phyloP scores from a whole-genome alignment of 2,329 filamentous ascomycete species.

The Colletotrichum tabaci region DNA sequence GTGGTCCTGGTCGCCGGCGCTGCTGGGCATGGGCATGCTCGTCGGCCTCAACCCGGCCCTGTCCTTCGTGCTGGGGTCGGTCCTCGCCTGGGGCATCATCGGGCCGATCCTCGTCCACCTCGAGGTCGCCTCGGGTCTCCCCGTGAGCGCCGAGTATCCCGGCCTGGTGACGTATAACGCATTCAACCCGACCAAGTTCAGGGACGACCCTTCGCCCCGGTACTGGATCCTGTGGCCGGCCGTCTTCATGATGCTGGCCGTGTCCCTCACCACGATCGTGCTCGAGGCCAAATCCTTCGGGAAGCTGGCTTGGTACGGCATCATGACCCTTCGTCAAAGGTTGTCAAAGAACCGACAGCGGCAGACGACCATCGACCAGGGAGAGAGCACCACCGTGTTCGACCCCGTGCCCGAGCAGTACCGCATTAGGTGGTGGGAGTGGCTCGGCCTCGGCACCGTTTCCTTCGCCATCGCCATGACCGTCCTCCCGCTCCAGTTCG shows the following conservation, averaged over 20 bases:
- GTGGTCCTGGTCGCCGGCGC: background rate
- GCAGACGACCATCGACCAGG: too few species aligned
- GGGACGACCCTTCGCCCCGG: background rate
- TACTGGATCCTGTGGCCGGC: constrained; percentile 28
- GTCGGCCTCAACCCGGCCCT: background rate
- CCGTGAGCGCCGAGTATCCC: background rate
- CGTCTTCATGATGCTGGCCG: constrained; percentile 6
- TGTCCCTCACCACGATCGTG: background rate
- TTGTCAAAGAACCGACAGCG: too few species aligned
- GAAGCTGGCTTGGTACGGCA: too few species aligned
- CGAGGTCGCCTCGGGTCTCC: background rate
- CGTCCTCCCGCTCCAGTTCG: too few species aligned
- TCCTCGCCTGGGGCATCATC: constrained; percentile 9
- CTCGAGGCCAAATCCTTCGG: background rate
- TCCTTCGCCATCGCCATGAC: too few species aligned
- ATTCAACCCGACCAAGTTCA: too few species aligned
- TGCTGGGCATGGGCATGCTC: constrained; percentile 1
- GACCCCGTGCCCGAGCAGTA: too few species aligned
- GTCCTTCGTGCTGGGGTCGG: background rate
- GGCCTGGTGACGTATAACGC: too few species aligned
- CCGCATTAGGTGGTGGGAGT: too few species aligned
- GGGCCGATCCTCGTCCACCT: background rate
- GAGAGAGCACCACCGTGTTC: too few species aligned
- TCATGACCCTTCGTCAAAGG: too few species aligned
- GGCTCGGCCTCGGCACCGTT: too few species aligned